Conservation (phyloP, 2,329 filamentous ascomycete genomes). For the Claviceps quebecensis region DNA sequence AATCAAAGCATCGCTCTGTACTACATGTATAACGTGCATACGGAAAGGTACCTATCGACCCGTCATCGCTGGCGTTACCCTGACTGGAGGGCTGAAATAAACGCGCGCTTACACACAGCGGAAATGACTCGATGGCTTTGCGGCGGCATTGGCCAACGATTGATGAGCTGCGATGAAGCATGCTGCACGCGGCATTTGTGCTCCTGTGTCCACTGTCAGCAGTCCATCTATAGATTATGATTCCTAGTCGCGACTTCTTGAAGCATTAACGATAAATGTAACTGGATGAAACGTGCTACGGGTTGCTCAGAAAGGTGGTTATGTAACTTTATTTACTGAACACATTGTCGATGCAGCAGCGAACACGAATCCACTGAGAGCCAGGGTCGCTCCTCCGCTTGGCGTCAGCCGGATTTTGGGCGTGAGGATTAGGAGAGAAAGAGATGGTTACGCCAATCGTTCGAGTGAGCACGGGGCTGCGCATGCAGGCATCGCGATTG, state of each 20-base stretch:
- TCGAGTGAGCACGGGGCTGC: too few relatives aligned
- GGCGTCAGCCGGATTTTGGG: neutral
- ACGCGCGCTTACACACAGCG: slow-evolving; percentile 7
- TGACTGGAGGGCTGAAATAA: neutral
- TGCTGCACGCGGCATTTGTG: neutral
- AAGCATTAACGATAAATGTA: too few relatives aligned
- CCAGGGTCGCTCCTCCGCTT: neutral
- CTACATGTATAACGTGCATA: neutral
- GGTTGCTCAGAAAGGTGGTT: too few relatives aligned
- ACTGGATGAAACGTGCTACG: too few relatives aligned
- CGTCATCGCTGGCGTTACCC: too few relatives aligned
- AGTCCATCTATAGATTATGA: too few relatives aligned
- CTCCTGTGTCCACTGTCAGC: too few relatives aligned
- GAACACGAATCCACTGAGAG: neutral
- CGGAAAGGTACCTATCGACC: neutral
- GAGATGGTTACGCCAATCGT: neutral
- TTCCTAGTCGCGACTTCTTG: too few relatives aligned
- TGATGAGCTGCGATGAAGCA: too few relatives aligned
- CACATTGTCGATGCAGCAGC: neutral
- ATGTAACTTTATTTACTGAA: too few relatives aligned
- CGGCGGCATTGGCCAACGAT: neutral
- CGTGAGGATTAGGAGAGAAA: too few relatives aligned
- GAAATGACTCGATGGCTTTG: neutral
- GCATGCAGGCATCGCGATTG: too few relatives aligned
- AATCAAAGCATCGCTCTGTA: neutral